phyloP scores from a whole-genome alignment of 805 yeast genomes.

The Candida pseudoglaebosa region DNA sequence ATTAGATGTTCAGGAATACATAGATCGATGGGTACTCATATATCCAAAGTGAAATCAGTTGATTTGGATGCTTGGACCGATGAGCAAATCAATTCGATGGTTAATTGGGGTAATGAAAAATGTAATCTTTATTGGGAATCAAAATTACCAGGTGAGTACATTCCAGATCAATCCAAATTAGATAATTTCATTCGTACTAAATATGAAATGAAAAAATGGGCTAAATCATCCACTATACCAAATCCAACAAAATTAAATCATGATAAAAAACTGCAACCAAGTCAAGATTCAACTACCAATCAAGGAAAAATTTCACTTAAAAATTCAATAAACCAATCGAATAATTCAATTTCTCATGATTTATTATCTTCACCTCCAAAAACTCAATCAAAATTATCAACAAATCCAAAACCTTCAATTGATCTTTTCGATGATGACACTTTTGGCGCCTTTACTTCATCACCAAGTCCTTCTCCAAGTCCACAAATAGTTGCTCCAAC shows the following conservation, averaged over 20 bases:
- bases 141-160: conserved; percentile 61
- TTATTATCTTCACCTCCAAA: conserved; percentile 5
- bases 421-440: conserved; percentile 39
- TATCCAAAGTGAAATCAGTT: conserved; percentile 86
- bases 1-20: conserved; percentile 96
- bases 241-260: conserved; percentile 47
- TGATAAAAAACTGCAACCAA: background rate
- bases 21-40: conserved; percentile 92
- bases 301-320: too few species aligned
- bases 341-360: conserved; percentile 2
- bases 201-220: conserved; percentile 90
- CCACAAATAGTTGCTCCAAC: conserved; percentile 9
- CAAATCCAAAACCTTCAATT: conserved; percentile 1
- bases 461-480: conserved; percentile 17
- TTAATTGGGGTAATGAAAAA: conserved; percentile 78
- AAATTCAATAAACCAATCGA: too few species aligned
- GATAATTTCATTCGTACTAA: conserved; percentile 89
- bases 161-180: conserved; percentile 80
- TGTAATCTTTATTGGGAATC: conserved; percentile 87
- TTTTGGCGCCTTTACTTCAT: conserved; percentile 37
- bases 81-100: conserved; percentile 79
- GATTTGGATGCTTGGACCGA: conserved; percentile 97
- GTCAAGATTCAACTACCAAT: background rate
- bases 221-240: conserved; percentile 49
- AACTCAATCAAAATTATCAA: conserved; percentile 4